Percentiles rank a stretch among this genome's conserved stretches.
phyloP scores from a whole-genome alignment of 768 basidiomycete genomes.

The Termitomyces sp. region DNA sequence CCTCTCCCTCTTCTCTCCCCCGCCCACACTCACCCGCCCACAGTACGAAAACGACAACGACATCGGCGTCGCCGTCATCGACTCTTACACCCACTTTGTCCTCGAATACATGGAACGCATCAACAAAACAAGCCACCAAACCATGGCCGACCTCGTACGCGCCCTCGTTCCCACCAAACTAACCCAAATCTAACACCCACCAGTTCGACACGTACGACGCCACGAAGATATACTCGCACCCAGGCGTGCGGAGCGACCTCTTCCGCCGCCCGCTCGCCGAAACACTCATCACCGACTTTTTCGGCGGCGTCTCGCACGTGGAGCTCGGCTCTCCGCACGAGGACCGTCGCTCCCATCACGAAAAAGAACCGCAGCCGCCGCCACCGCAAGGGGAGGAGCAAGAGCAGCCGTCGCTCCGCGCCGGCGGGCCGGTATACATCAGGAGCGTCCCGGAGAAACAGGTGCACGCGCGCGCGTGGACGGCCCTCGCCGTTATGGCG shows the following conservation, averaged over 20 bases:
- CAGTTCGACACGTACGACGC: slow-evolving; percentile 82
- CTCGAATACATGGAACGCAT: slow-evolving; percentile 89
- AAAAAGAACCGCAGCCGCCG: not conserved
- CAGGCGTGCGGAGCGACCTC: slow-evolving; percentile 85
- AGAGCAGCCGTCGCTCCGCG: not conserved
- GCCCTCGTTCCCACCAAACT: no score
- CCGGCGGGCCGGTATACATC: not conserved
- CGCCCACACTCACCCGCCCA: not conserved
- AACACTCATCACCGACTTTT: slow-evolving; percentile 75
- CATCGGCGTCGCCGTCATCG: slow-evolving; percentile 94
- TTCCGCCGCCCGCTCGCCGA: slow-evolving; percentile 63
- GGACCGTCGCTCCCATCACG: no score
- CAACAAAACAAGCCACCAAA: slow-evolving; percentile 81
- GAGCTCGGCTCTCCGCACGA: slow-evolving; percentile 41
- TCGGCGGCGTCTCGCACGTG: slow-evolving; percentile 83
- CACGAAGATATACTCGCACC: slow-evolving; percentile 70
- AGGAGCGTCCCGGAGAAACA: not conserved
- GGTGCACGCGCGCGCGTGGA: not conserved
- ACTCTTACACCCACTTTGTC: slow-evolving; percentile 89
- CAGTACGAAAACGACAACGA: slow-evolving; percentile 93
- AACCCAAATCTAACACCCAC: slow-evolving; percentile 22
- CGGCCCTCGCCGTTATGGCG: slow-evolving; percentile 20
- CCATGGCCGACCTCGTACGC: slow-evolving; percentile 79
- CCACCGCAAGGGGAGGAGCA: no score
- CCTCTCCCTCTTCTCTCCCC: not conserved